Conservation (phyloP, 148 eudicot genomes). For the Vaccinium vitisidaea region DNA sequence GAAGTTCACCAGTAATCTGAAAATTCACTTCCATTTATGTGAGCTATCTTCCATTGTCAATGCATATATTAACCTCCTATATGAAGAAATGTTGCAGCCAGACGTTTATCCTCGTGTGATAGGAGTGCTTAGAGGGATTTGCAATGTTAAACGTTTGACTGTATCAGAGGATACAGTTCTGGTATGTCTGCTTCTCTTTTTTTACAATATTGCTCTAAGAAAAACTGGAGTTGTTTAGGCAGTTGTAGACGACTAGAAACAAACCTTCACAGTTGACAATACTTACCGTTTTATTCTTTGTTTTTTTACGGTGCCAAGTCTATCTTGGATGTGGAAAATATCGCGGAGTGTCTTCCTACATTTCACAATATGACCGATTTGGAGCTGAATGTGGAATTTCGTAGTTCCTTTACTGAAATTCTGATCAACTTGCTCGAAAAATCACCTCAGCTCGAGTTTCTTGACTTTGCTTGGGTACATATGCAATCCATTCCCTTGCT, state of each 20-base stretch:
- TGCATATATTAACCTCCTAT: background rate
- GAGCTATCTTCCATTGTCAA: background rate
- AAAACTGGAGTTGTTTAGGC: background rate
- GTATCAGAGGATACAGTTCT: background rate
- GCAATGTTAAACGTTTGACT: background rate
- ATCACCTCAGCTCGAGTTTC: background rate
- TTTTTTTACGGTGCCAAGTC: background rate
- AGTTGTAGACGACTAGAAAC: background rate
- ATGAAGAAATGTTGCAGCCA: background rate
- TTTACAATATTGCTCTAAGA: background rate
- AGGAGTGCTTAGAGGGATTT: background rate
- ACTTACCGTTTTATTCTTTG: background rate
- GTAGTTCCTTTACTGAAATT: background rate
- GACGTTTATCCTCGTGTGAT: background rate
- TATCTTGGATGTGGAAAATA: background rate
- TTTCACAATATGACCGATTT: background rate
- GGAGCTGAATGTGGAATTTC: background rate
- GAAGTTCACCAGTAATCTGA: background rate
- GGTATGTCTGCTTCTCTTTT: background rate
- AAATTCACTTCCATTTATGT: background rate
- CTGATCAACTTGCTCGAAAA: background rate
- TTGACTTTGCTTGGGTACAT: background rate
- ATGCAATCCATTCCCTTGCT: background rate
- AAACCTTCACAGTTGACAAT: background rate
- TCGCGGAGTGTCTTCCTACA: background rate